phyloP scores from a whole-genome alignment of 768 basidiomycete genomes.

The Podaxis rugospora region DNA sequence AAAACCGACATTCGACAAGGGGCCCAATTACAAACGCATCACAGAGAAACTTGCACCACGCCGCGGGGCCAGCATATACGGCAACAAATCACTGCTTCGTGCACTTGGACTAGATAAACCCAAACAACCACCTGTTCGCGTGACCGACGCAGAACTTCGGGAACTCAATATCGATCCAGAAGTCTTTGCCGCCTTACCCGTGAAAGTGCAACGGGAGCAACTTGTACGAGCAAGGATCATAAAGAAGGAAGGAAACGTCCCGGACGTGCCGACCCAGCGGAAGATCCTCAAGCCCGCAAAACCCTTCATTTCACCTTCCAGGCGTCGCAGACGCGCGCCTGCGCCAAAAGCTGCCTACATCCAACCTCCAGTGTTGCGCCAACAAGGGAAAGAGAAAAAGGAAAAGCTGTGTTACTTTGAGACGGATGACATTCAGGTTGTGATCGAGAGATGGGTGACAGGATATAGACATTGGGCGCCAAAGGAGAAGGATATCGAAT shows the following conservation, averaged over 20 bases:
- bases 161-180: conserved; percentile 58
- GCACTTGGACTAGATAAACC: conserved; percentile 26
- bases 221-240: conserved; percentile 54
- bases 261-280: conserved; percentile 22
- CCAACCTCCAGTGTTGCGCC: conserved; percentile 48
- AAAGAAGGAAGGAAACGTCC: conserved; percentile 35
- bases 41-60: conserved; percentile 46
- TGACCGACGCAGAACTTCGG: conserved; percentile 53
- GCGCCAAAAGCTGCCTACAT: conserved; percentile 53
- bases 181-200: conserved; percentile 63
- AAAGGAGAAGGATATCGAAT: conserved; percentile 68
- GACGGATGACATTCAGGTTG: conserved; percentile 65
- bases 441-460: conserved; percentile 76
- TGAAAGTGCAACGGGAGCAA: conserved; percentile 69
- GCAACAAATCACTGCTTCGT: conserved; percentile 27
- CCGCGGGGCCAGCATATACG: conserved; percentile 26
- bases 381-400: conserved; percentile 50
- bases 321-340: conserved; percentile 42
- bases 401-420: conserved; percentile 59
- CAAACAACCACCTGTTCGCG: conserved; percentile 31
- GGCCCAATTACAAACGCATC: conserved; percentile 50
- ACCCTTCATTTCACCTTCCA: conserved; percentile 33
- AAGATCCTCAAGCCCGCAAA: conserved; percentile 54
- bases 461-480: conserved; percentile 59
- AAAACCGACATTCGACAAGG: conserved; percentile 23